phyloP scores from a whole-genome alignment of 352 stramenopile species.

The Globisporangium emineosum region DNA sequence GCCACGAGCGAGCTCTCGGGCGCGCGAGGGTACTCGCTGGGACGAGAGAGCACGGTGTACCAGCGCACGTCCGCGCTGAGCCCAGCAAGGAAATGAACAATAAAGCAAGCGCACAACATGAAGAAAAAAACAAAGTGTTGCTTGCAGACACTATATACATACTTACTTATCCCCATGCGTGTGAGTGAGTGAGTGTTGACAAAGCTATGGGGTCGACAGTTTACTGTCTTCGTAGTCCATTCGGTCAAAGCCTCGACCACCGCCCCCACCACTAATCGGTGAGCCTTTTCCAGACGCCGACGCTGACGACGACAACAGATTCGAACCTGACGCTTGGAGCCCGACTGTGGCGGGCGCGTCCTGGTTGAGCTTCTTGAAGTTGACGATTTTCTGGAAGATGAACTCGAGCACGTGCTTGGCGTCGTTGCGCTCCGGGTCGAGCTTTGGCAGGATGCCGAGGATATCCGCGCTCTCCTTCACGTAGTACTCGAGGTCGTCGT shows the following conservation, averaged over 20 bases:
- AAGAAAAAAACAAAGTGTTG: not conserved
- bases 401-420: conserved; percentile 92
- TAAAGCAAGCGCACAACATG: not conserved
- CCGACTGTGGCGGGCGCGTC: conserved; percentile 27
- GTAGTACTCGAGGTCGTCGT: conserved; percentile 95
- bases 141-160: conserved; percentile 16
- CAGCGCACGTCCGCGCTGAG: conserved; percentile 29
- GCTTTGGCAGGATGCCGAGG: conserved; percentile 80
- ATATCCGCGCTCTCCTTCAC: conserved; percentile 92
- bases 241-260: conserved; percentile 17
- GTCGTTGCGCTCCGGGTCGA: conserved; percentile 66
- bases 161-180: not conserved
- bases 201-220: conserved; percentile 34
- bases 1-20: conserved; percentile 44
- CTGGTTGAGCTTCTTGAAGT: conserved; percentile 93
- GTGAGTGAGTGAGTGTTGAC: too few relatives aligned
- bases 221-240: conserved; percentile 57
- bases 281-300: conserved; percentile 25
- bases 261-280: not conserved
- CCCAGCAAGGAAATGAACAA: conserved; percentile 14
- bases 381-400: conserved; percentile 91
- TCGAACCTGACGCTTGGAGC: conserved; percentile 4
- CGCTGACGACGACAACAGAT: too few relatives aligned
- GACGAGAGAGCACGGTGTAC: conserved; percentile 59
- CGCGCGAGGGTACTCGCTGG: conserved; percentile 51